These are phyloP conservation scores for Amauroascus niger DNA, from an alignment of 2,329 filamentous ascomycete species.

Conservation along the genomic window DNA sequence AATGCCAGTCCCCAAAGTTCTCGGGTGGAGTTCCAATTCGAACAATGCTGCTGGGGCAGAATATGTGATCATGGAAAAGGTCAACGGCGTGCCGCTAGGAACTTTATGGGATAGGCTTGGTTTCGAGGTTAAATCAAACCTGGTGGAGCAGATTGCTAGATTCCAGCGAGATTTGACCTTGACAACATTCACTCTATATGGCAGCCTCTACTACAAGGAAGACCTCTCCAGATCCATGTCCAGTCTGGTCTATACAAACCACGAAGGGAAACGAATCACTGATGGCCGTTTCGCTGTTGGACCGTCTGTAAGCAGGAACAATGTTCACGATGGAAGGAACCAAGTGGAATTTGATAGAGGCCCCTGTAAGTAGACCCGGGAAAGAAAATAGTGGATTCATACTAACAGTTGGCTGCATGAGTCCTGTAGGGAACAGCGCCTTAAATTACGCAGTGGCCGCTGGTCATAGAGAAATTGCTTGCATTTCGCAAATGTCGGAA, in stretches of 20 bases:
- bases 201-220: conserved; percentile 10
- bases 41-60: conserved; percentile 1
- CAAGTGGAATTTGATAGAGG: conserved; percentile 7
- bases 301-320: conserved; percentile 23
- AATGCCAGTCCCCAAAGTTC: neutral
- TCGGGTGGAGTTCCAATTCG: conserved; percentile 1
- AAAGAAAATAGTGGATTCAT: neutral
- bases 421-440: conserved; percentile 22
- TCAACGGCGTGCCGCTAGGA: neutral
- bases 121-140: conserved; percentile 12
- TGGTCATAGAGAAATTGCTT: conserved; percentile 27
- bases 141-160: conserved; percentile 23
- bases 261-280: neutral
- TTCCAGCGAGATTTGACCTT: conserved; percentile 20
- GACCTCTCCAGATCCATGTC: conserved; percentile 2
- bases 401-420: neutral
- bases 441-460: conserved; percentile 27
- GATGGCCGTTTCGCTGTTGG: conserved; percentile 23
- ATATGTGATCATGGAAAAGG: conserved; percentile 1
- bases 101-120: neutral
- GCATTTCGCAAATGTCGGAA: conserved; percentile 18
- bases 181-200: conserved; percentile 13
- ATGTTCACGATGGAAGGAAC: conserved; percentile 18
- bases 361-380: conserved; percentile 11
- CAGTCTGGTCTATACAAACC: conserved; percentile 2